Conservation (phyloP, 345 rosid genomes). For the Murraya paniculata region DNA sequence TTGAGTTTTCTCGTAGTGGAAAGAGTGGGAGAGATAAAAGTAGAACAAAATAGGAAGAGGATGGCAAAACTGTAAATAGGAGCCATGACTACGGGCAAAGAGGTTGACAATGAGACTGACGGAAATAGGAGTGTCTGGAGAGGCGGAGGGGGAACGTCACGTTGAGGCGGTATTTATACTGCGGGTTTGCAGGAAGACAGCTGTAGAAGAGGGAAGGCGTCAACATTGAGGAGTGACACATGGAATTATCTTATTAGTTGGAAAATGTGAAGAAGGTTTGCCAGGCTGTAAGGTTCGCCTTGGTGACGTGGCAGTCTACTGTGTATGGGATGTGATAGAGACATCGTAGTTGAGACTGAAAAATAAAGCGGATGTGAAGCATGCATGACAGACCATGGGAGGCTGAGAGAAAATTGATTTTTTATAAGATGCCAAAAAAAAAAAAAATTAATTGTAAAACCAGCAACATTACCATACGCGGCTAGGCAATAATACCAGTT, state of each 20-base stretch:
- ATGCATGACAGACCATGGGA: not conserved
- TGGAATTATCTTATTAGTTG: constrained; percentile 19
- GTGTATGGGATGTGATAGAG: not conserved
- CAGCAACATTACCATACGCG: not conserved
- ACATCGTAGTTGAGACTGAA: not conserved
- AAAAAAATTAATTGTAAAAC: not conserved
- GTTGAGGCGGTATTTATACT: constrained; percentile 12
- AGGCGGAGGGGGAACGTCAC: not conserved
- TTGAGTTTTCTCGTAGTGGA: constrained; percentile 19
- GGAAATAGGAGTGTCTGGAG: not conserved
- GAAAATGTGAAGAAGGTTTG: not conserved
- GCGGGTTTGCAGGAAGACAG: constrained; percentile 15
- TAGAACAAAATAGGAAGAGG: constrained; percentile 19
- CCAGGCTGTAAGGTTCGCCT: constrained; percentile 17
- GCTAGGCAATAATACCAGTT: too few relatives aligned
- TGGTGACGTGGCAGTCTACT: constrained; percentile 16
- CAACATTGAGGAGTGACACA: constrained; percentile 4
- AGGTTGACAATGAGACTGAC: not conserved
- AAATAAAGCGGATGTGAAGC: not conserved
- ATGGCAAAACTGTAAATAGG: constrained; percentile 33
- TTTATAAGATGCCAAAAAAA: not conserved
- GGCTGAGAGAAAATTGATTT: not conserved
- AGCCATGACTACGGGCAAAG: constrained; percentile 30
- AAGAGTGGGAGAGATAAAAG: constrained; percentile 17
- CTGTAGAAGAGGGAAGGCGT: constrained; percentile 23